Evolutionary conservation across 768 basidiomycete genomes (phyloP), one percentile per base, ranked within the genome.

Genomic region (Lactarius pseudohatsudake): DNA sequence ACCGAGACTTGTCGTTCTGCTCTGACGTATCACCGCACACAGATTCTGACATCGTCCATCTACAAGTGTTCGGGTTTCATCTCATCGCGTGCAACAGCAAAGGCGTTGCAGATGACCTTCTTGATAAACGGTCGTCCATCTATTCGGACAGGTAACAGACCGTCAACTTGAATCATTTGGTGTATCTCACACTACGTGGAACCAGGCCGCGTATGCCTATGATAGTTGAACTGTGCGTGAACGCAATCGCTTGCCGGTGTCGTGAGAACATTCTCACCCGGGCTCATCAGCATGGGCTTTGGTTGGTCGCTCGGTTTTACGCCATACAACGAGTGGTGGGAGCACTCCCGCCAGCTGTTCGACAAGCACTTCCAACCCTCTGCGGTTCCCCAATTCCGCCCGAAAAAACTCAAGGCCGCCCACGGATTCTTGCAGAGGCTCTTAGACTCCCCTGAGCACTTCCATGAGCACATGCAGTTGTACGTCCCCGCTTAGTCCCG

Each of bases 91-190:
- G 81, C 54, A 79, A 78, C 67, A 75, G 74, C 11, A 62, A 72
- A 22, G 74, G 76, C 43, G 72, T 75, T 20, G 74, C 76, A 3
- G 74, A 74, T 32, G 79, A 78, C 10, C 71, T 81, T 6, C 73
- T 81, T n/a, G 77, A 79, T 47, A 76, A 76, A 53, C 72, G 77
- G 15, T 78, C 78, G 1, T 66, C 72, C 6, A 78, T 77, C 6
- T 81, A 81, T 69, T 80, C 81, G 6, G 74, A 74, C 68, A 34
- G 75, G 63, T 69, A 38, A 40, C 15, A 54, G 30, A 9, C 15
- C 13, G 2, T 43, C 28, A 32, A 32, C 30, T 32, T 32, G 30
- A 18, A 43, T 40, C 45, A n/a, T 55, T 43, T 8, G 9, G 4
- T 47, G 40, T 30, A 10, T 26, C 38, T 28, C 22, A 28, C 38